A percentile compares a stretch with the other conserved stretches of the same genome.
Conservation (phyloP, 2,329 filamentous ascomycete species). For the Epichloe sylvatica region DNA sequence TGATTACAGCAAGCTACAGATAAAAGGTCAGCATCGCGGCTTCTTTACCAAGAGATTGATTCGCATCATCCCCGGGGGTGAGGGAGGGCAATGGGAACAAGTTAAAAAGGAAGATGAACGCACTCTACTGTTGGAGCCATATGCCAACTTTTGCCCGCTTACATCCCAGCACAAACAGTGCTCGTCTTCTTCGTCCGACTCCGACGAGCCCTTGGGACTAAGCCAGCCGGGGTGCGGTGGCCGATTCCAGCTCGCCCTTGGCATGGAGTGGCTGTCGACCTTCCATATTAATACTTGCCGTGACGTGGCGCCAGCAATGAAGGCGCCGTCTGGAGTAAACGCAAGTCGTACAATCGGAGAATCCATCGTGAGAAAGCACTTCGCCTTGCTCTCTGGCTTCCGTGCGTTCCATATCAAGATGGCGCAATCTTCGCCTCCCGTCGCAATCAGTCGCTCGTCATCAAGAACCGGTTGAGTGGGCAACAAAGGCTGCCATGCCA, state of each 20-base stretch:
- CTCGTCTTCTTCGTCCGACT: conserved; percentile 44
- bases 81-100: background rate
- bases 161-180: conserved; percentile 50
- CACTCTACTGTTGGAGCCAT: conserved; percentile 49
- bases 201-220: conserved; percentile 39
- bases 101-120: conserved; percentile 16
- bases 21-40: background rate
- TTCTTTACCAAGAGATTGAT: background rate
- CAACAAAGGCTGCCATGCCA: conserved; percentile 45
- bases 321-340: conserved; percentile 49
- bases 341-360: conserved; percentile 43
- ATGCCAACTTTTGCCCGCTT: conserved; percentile 47
- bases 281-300: conserved; percentile 51
- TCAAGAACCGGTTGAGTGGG: conserved; percentile 21
- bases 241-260: conserved; percentile 46
- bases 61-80: background rate
- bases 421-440: conserved; percentile 47
- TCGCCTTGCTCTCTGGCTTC: conserved; percentile 38
- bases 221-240: conserved; percentile 42
- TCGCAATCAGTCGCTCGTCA: conserved; percentile 45
- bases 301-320: conserved; percentile 47
- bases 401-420: conserved; percentile 50
- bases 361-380: conserved; percentile 47
- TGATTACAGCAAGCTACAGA: conserved; percentile 34
- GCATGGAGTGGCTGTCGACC: conserved; percentile 42